Evolutionary conservation across 2,329 filamentous ascomycete species (phyloP).

Genomic region (Aspergillus jensenii): DNA sequence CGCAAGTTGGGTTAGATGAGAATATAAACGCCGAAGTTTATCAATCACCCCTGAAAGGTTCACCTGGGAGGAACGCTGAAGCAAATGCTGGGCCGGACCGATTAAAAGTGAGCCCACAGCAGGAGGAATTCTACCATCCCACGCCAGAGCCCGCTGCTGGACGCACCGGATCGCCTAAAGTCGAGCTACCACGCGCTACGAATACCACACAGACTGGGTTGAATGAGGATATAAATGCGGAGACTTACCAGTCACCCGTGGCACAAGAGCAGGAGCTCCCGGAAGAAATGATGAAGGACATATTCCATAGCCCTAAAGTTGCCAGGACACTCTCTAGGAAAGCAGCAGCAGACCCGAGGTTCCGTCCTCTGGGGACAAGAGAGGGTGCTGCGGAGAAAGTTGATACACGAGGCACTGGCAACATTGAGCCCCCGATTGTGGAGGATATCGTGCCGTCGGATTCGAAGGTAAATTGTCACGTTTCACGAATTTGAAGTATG

Average conservation of each 20-base stretch:
- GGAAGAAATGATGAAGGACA: constrained; percentile 59
- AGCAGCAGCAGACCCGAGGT: constrained; percentile 18
- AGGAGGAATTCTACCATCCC: constrained; percentile 59
- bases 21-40: constrained; percentile 58
- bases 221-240: constrained; percentile 29
- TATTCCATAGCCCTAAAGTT: constrained; percentile 62
- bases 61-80: not conserved
- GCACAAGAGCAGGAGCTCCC: constrained; percentile 47
- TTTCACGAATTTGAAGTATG: not conserved
- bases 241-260: constrained; percentile 2
- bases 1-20: constrained; percentile 44
- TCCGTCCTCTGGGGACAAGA: not conserved
- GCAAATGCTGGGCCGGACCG: constrained; percentile 16
- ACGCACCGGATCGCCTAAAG: constrained; percentile 51
- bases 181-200: constrained; percentile 52
- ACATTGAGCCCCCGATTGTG: constrained; percentile 17
- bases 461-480: constrained; percentile 8
- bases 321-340: constrained; percentile 56
- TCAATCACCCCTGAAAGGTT: constrained; percentile 36
- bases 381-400: constrained; percentile 2
- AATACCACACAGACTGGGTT: constrained; percentile 47
- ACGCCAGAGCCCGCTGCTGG: constrained; percentile 48
- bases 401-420: constrained; percentile 42
- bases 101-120: constrained; percentile 52
- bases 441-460: constrained; percentile 14